Evolutionary conservation across 768 basidiomycete species (phyloP), one percentile per base, ranked within the genome.

Genomic region (Amanita inopinata): DNA sequence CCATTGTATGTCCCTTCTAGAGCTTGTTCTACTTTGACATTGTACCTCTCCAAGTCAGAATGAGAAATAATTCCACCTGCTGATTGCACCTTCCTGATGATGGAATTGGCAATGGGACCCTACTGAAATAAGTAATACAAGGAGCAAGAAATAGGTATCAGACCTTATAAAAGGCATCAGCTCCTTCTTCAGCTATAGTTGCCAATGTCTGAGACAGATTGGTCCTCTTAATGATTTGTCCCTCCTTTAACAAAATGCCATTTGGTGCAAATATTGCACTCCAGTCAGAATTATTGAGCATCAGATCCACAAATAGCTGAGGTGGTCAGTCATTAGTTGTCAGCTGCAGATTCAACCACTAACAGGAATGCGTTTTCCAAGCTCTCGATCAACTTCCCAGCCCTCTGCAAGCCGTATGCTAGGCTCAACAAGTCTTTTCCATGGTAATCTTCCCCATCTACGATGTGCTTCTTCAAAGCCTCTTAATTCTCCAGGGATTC

Each of bases 401-500:
- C 84, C 86, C 18, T 63, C 60, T 5, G 93, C 91, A 2, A 99
- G 66, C 5, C 75, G 60, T 4, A 80, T 74, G 23, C 75, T 80
- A 0, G 93, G 92, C 51, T 76, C 63, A 12, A 98, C 74, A 17
- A 98, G 69, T 22, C 71, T 63, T 31, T 69, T 62, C 96, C 96
- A 98, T 0, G 81, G 69, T 9, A 96, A 53, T 27, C 62, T 73
- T 0, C 91, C 94, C 80, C 92, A 96, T 18, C 80, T 72, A 31
- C 69, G 65, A 60, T 93, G 83, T 0, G 87, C 89, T 56, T 81
- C 84, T 57, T 83, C 78, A 23, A 97, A 71, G 7, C 93, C 96
- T 17, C 83, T 74, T 34, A 98, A 58, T 63, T 98, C 93, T 6
- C 93, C 86, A 1, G 96, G 96, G 0, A 96, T 82, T 17, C 76